Evolutionary conservation across 1,284 basidiomycete genomes (phyloP).

Genomic region (Ceratobasidium papillatum): DNA sequence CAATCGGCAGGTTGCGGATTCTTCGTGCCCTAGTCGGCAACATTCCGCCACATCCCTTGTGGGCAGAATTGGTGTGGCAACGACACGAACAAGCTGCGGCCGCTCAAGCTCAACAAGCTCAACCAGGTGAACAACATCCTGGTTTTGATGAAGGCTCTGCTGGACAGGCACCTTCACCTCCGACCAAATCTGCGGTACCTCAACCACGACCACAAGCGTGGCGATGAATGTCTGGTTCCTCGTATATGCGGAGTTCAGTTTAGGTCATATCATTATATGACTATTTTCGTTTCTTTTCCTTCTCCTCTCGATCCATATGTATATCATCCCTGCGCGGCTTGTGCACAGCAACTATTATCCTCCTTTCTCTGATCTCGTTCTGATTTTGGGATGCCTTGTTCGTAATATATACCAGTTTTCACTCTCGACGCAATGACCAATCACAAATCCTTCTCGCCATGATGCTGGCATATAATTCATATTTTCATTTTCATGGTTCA

Average conservation of each 20-base stretch:
- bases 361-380: not conserved
- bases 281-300: not conserved
- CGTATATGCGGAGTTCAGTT: not conserved
- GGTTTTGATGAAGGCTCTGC: not conserved
- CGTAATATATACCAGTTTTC: conserved; percentile 13
- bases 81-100: conserved; percentile 62
- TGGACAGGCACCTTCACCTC: conserved; percentile 5
- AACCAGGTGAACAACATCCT: not conserved
- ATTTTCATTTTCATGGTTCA: not conserved
- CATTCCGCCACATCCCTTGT: conserved; percentile 87
- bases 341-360: conserved; percentile 12
- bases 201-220: conserved; percentile 24
- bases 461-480: not conserved
- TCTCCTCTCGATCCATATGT: not conserved
- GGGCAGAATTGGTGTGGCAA: conserved; percentile 89
- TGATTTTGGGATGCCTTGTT: not conserved
- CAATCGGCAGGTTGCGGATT: conserved; percentile 74
- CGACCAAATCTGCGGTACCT: not conserved
- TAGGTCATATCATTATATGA: not conserved
- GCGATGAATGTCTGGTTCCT: not conserved
- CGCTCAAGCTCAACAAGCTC: conserved; percentile 22
- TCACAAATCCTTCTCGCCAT: not conserved
- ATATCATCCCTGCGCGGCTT: conserved; percentile 7
- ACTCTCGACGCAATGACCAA: too few relatives aligned
- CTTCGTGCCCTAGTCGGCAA: conserved; percentile 81